Conservation (phyloP, 2,329 filamentous ascomycete species). For the Emergomyces pasteurianus region DNA sequence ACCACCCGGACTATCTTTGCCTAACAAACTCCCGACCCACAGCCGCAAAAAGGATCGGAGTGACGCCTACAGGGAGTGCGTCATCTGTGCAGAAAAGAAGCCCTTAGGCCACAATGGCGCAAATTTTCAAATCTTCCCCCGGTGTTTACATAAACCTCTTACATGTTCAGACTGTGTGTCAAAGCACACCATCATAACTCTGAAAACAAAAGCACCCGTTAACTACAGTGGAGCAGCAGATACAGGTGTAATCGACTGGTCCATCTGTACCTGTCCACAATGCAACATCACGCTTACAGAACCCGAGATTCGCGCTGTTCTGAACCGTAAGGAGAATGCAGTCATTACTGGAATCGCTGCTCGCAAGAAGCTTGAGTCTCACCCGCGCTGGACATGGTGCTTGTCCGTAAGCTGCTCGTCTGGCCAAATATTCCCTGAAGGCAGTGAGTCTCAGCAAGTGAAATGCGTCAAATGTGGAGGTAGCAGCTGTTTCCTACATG, state of each 20-base stretch:
- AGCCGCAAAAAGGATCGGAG: not conserved
- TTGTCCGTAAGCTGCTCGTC: conserved; percentile 1
- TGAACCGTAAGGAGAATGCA: conserved; percentile 1
- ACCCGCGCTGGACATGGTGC: conserved; percentile 5
- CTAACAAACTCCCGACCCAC: not conserved
- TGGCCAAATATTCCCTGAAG: not conserved
- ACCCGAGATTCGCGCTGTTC: not conserved
- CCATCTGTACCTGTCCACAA: conserved; percentile 4
- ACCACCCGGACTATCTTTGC: not conserved
- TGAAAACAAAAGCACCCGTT: not conserved
- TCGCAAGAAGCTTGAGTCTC: not conserved
- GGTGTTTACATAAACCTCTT: conserved; percentile 4
- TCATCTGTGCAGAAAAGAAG: conserved; percentile 6
- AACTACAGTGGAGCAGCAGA: not conserved
- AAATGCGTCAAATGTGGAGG: conserved; percentile 9
- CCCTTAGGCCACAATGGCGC: conserved; percentile 1
- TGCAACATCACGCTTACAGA: conserved; percentile 1
- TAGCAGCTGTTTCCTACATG: conserved; percentile 10
- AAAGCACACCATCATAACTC: conserved; percentile 1
- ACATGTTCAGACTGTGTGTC: conserved; percentile 6
- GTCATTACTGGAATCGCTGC: not conserved
- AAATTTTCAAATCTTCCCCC: conserved; percentile 5
- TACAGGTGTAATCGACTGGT: conserved; percentile 3
- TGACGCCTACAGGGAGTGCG: conserved; percentile 4
- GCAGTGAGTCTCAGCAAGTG: not conserved